A percentile compares a stretch with the other conserved stretches of the same genome.
phyloP scores from a whole-genome alignment of 345 rosid species.

The Eutrema yunnanense region DNA sequence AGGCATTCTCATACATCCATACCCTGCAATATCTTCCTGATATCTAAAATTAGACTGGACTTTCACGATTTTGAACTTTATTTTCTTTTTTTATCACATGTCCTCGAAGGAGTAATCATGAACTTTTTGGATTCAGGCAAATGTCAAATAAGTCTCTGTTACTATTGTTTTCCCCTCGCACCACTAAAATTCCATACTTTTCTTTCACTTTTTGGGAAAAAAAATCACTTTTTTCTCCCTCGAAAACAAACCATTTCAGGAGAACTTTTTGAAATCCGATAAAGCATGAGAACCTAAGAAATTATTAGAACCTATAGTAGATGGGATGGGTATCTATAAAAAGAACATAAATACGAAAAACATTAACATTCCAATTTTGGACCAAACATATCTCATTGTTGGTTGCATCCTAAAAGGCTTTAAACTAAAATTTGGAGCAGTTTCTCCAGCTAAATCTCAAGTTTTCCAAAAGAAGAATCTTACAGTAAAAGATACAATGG shows the following conservation, averaged over 20 bases:
- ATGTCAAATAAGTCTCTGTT: background rate
- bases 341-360: background rate
- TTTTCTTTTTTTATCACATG: background rate
- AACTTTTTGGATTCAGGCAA: background rate
- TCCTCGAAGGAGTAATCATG: background rate
- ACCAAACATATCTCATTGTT: conserved; percentile 1
- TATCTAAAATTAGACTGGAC: background rate
- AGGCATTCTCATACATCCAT: background rate
- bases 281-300: background rate
- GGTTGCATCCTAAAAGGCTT: background rate
- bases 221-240: too few species aligned
- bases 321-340: background rate
- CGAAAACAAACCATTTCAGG: conserved; percentile 6
- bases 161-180: conserved; percentile 1
- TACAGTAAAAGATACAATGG: conserved; percentile 13
- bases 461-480: conserved; percentile 7
- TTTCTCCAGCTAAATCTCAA: background rate
- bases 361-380: conserved; percentile 3
- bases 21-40: background rate
- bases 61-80: background rate
- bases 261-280: background rate
- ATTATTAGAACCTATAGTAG: background rate
- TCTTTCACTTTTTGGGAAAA: background rate
- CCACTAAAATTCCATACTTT: background rate
- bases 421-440: background rate